These are phyloP conservation scores for Hericium rajendrae DNA, from an alignment of 768 basidiomycete genomes.

Conservation along the genomic window DNA sequence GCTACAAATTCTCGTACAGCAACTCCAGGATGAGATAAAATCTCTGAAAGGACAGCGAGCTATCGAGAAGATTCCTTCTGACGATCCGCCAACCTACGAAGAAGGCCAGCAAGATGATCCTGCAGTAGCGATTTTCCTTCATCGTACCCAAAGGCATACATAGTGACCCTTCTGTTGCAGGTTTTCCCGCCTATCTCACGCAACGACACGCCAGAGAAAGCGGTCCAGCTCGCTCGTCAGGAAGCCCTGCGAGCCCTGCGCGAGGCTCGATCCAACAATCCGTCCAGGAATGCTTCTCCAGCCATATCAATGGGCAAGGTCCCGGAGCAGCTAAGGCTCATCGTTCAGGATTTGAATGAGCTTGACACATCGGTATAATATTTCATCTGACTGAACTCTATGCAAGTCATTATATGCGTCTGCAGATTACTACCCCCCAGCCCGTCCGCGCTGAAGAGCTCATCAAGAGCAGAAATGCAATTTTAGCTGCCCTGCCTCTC, in stretches of 20 bases:
- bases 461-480: constrained; percentile 43
- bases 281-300: constrained; percentile 6
- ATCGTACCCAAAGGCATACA: neutral
- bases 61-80: constrained; percentile 13
- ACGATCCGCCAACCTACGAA: constrained; percentile 21
- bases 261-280: constrained; percentile 13
- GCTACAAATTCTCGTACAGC: constrained; percentile 24
- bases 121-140: neutral
- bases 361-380: constrained; percentile 7
- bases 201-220: constrained; percentile 7
- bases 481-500: constrained; percentile 52
- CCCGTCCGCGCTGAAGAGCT: constrained; percentile 17
- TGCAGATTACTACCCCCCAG: constrained; percentile 1
- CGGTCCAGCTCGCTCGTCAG: constrained; percentile 10
- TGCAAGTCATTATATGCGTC: neutral
- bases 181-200: neutral
- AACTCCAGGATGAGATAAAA: constrained; percentile 15
- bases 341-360: constrained; percentile 9
- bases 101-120: neutral
- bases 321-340: constrained; percentile 5
- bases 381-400: neutral
- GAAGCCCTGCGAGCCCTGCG: constrained; percentile 13
- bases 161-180: neutral
- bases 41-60: constrained; percentile 18
- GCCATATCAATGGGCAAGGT: neutral